Base-by-base conservation (phyloP, 306 rosid species). In the Begonia fuchsioides region DNA sequence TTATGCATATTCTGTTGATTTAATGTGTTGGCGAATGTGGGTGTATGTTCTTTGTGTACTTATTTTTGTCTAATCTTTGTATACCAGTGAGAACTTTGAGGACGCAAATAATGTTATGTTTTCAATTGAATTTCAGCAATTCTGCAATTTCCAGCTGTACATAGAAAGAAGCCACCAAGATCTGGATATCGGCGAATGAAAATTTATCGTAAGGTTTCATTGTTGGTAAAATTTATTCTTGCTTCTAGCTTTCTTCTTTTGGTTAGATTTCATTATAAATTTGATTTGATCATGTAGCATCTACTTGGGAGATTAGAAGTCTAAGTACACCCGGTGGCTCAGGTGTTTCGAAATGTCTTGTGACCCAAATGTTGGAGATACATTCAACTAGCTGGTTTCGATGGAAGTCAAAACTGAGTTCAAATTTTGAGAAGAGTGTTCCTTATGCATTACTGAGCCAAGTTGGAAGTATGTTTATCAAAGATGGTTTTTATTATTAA, bases 321-420 rank as follows among this genome's bases (percentile, higher is more conserved):
- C 72, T 90, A 64, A 90, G 79, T 66, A 66, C 76, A 2, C 69
- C 95, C 18, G 76, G 72, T 79, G 94, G 80, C 60, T 70, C 82
- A 50, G 63, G 55, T 44, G 49, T 58, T 47, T 74, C 84, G 51
- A 76, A 63, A 58, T 84, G 94, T 71, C 72, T 90, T 46, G 81
- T 90, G 60, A 76, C 86, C 11, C 97, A 90, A 70, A 90, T 81
- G 55, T 67, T 90, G 44, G 97, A 90, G 84, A 90, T 90, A 50
- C 53, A 75, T 53, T 69, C 88, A 14, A 63, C 70, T 44, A 65
- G 75, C 41, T 90, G 97, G 97, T 39, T 51, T 51, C 52, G 71
- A 58, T 90, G 97, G 97, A 83, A 76, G 81, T 81, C 70, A 46
- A 70, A 44, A 32, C 80, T 68, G 26, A 50, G 70, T 63, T 64